phyloP scores from a whole-genome alignment of 208 protist genomes.

The Phytomonas francai region DNA sequence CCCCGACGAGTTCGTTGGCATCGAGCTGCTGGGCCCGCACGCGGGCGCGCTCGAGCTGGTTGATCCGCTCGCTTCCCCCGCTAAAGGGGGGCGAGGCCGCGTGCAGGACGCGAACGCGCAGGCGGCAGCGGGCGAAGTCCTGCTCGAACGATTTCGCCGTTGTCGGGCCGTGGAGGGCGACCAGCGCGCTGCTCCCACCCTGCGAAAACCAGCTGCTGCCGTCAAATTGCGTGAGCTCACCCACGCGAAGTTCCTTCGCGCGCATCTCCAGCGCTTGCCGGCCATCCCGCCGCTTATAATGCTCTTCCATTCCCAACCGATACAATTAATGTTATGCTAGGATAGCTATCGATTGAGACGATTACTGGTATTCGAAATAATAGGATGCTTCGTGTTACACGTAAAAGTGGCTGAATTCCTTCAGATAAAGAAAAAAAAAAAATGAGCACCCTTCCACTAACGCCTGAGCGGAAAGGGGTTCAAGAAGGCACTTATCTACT shows the following conservation, averaged over 20 bases:
- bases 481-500: too few relatives aligned
- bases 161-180: constrained; percentile 62
- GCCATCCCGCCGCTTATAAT: constrained; percentile 45
- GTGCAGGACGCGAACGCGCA: constrained; percentile 23
- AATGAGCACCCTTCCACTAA: too few relatives aligned
- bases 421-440: too few relatives aligned
- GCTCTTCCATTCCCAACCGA: neutral
- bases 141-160: constrained; percentile 32
- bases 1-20: constrained; percentile 31
- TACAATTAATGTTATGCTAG: too few relatives aligned
- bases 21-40: constrained; percentile 26
- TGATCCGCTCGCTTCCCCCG: constrained; percentile 43
- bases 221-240: constrained; percentile 57
- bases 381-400: too few relatives aligned
- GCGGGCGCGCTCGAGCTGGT: constrained; percentile 26
- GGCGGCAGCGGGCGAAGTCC: constrained; percentile 30
- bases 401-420: too few relatives aligned
- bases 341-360: too few relatives aligned
- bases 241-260: constrained; percentile 47
- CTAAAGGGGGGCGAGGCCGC: constrained; percentile 17
- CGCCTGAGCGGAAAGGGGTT: too few relatives aligned
- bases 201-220: constrained; percentile 75
- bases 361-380: too few relatives aligned
- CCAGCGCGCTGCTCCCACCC: constrained; percentile 53
- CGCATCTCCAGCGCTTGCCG: constrained; percentile 59